phyloP scores from a whole-genome alignment of 2,329 filamentous ascomycete species.

The Microcyclospora pomicola region DNA sequence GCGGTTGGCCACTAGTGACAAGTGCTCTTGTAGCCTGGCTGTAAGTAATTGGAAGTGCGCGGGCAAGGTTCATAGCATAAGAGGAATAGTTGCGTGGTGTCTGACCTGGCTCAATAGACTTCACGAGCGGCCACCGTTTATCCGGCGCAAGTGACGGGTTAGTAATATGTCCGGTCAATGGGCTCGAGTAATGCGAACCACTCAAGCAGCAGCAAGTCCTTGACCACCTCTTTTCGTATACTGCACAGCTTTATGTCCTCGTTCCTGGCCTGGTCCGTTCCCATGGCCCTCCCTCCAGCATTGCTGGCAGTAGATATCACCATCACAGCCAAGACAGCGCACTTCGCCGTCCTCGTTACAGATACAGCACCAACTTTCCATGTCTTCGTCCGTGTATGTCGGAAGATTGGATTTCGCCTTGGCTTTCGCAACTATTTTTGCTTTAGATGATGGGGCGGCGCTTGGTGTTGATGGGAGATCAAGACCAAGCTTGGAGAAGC shows the following conservation, averaged over 20 bases:
- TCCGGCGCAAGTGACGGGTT: too few relatives aligned
- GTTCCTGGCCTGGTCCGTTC: slow-evolving; percentile 55
- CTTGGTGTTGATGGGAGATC: slow-evolving; percentile 35
- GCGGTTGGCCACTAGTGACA: too few relatives aligned
- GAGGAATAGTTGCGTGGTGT: too few relatives aligned
- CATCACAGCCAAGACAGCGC: slow-evolving; percentile 56
- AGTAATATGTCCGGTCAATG: too few relatives aligned
- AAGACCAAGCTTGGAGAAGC: slow-evolving; percentile 31
- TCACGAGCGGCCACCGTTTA: too few relatives aligned
- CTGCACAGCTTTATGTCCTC: slow-evolving; percentile 49
- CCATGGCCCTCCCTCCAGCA: slow-evolving; percentile 78
- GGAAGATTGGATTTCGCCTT: slow-evolving; percentile 23
- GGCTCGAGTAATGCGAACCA: too few relatives aligned
- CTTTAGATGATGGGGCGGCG: slow-evolving; percentile 24
- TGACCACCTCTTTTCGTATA: slow-evolving; percentile 6
- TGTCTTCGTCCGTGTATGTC: slow-evolving; percentile 52
- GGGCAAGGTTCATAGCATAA: too few relatives aligned
- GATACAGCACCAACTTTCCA: slow-evolving; percentile 67
- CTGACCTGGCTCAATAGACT: too few relatives aligned
- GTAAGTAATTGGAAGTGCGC: too few relatives aligned
- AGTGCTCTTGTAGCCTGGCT: too few relatives aligned
- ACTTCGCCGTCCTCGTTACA: slow-evolving; percentile 67
- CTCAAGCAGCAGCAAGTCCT: slow-evolving; percentile 5
- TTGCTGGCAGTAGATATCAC: slow-evolving; percentile 57
- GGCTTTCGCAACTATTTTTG: slow-evolving; percentile 11